phyloP scores from a whole-genome alignment of 495 filamentous ascomycete species.

The Aspergillus avenaceus region DNA sequence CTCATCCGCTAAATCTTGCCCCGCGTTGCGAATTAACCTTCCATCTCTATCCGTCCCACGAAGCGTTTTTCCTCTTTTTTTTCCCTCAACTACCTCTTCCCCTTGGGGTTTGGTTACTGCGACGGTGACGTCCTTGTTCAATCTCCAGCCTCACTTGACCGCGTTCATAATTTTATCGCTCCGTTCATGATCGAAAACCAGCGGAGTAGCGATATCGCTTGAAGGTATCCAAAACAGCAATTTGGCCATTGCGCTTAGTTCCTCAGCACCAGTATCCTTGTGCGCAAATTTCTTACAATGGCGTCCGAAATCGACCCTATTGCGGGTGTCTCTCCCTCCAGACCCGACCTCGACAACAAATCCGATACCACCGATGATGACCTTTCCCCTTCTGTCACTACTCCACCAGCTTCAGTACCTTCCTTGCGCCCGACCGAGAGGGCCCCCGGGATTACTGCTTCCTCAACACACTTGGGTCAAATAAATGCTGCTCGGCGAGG shows the following conservation, averaged over 20 bases:
- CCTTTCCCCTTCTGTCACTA: constrained; percentile 15
- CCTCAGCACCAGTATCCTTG: background rate
- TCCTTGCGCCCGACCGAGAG: constrained; percentile 26
- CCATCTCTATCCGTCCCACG: background rate
- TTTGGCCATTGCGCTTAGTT: background rate
- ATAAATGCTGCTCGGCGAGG: constrained; percentile 71
- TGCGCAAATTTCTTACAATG: constrained; percentile 8
- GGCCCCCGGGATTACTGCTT: constrained; percentile 57
- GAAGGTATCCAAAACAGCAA: constrained; percentile 8
- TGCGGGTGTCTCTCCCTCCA: constrained; percentile 12
- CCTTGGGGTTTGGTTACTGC: background rate
- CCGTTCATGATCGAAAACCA: constrained; percentile 8
- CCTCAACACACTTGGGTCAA: constrained; percentile 76
- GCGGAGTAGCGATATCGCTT: constrained; percentile 4
- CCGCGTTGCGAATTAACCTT: constrained; percentile 13
- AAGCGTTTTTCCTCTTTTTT: constrained; percentile 1
- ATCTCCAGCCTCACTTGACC: constrained; percentile 1
- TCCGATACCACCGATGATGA: constrained; percentile 25
- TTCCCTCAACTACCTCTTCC: background rate
- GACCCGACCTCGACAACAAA: constrained; percentile 16
- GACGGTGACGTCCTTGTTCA: background rate
- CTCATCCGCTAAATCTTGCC: constrained; percentile 12
- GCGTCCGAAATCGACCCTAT: constrained; percentile 13
- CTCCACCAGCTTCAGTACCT: constrained; percentile 18
- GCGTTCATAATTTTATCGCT: background rate